phyloP scores from a whole-genome alignment of 805 yeast genomes.

The Zygosaccharomyces rouxii region DNA sequence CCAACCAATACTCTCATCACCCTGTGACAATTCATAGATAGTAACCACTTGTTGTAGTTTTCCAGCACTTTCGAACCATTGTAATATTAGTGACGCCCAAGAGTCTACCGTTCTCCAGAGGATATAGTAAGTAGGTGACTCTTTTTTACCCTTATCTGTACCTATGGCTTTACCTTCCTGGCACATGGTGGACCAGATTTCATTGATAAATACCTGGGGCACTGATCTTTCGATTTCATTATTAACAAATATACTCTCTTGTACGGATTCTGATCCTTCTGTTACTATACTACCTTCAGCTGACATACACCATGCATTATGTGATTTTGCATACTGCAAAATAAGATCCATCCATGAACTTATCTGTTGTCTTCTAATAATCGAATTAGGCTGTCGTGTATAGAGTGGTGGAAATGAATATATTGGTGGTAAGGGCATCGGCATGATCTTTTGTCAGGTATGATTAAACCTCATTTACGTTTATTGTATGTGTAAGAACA shows the following conservation, averaged over 20 bases:
- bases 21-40: slow-evolving; percentile 68
- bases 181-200: slow-evolving; percentile 56
- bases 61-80: slow-evolving; percentile 74
- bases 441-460: neutral
- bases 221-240: slow-evolving; percentile 48
- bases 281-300: slow-evolving; percentile 32
- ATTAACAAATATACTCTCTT: slow-evolving; percentile 46
- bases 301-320: slow-evolving; percentile 52
- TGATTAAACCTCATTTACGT: neutral
- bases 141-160: slow-evolving; percentile 33
- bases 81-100: slow-evolving; percentile 60
- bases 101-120: slow-evolving; percentile 67
- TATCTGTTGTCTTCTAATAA: slow-evolving; percentile 71
- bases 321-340: slow-evolving; percentile 52
- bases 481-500: neutral
- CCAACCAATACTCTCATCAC: slow-evolving; percentile 52
- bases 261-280: slow-evolving; percentile 15
- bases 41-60: slow-evolving; percentile 76
- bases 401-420: slow-evolving; percentile 86
- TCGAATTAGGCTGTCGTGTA: slow-evolving; percentile 81
- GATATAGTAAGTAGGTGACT: slow-evolving; percentile 39
- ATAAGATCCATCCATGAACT: slow-evolving; percentile 72
- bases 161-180: slow-evolving; percentile 54
- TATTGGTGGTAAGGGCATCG: slow-evolving; percentile 44
- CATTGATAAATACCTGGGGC: slow-evolving; percentile 49